Evolutionary conservation across 106 monocot genomes (phyloP).

Genomic region (Agapanthus africanus): DNA sequence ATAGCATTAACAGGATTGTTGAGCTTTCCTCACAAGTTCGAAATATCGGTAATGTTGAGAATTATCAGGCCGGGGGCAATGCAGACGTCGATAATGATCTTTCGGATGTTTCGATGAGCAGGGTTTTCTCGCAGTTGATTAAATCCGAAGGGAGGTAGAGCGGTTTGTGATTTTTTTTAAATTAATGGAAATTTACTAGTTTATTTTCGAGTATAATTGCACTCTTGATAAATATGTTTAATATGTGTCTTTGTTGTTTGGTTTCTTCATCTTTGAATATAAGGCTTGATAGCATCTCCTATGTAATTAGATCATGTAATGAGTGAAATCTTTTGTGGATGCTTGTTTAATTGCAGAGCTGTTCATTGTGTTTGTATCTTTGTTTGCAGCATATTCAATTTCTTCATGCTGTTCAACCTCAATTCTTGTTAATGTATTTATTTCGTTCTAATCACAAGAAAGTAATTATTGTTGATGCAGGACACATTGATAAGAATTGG

Average conservation of each 20-base stretch:
- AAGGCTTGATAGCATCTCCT: too few species aligned
- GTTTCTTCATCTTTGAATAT: too few species aligned
- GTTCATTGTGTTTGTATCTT: too few species aligned
- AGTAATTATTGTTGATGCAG: too few species aligned
- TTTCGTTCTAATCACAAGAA: too few species aligned
- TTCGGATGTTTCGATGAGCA: constrained; percentile 65
- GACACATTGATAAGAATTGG: too few species aligned
- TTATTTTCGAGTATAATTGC: neutral
- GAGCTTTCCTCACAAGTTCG: constrained; percentile 27
- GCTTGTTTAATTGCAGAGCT: too few species aligned
- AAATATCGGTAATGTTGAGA: constrained; percentile 1
- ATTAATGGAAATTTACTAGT: neutral
- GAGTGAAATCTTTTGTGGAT: too few species aligned
- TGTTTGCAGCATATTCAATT: too few species aligned
- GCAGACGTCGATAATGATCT: constrained; percentile 16
- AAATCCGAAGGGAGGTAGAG: constrained; percentile 64
- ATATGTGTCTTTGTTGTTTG: neutral
- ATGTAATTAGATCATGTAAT: too few species aligned
- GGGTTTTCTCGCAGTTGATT: constrained; percentile 77
- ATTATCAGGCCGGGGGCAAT: neutral
- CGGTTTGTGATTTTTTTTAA: neutral
- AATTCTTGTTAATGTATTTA: too few species aligned
- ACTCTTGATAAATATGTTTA: neutral
- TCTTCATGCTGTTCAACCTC: too few species aligned
- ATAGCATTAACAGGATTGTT: constrained; percentile 39